Percentiles rank a stretch among this genome's conserved stretches.
These are phyloP conservation scores for Pythium insidiosum DNA, from an alignment of 352 stramenopile species.

Conservation along the genomic window DNA sequence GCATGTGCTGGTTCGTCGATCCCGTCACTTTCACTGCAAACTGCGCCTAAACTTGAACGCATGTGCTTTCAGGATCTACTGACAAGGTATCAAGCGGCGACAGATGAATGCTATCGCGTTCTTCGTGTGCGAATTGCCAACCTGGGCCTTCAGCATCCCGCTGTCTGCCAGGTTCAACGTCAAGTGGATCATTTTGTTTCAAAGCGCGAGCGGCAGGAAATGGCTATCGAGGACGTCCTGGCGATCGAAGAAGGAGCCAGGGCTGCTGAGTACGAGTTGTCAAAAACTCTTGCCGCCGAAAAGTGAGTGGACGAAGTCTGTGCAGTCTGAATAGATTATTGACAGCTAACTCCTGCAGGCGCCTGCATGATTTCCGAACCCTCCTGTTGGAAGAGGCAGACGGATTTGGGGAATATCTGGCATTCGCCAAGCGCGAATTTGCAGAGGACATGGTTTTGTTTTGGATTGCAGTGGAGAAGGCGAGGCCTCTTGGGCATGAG, in stretches of 20 bases:
- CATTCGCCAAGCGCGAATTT: constrained; percentile 41
- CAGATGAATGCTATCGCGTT: constrained; percentile 1
- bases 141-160: constrained; percentile 1
- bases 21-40: neutral
- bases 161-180: neutral
- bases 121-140: constrained; percentile 3
- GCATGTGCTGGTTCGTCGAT: constrained; percentile 25
- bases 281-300: too few relatives aligned
- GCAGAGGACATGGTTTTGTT: constrained; percentile 44
- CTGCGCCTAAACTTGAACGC: neutral
- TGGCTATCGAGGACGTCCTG: constrained; percentile 7
- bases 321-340: too few relatives aligned
- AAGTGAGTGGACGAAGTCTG: too few relatives aligned
- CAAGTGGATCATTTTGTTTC: constrained; percentile 9
- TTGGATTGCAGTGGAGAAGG: constrained; percentile 54
- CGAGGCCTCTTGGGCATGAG: constrained; percentile 21
- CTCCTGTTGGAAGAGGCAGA: constrained; percentile 30
- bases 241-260: constrained; percentile 1
- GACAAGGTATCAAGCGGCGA: constrained; percentile 1
- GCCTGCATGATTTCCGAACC: constrained; percentile 19
- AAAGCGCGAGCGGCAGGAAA: constrained; percentile 8
- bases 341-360: constrained; percentile 14
- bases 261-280: constrained; percentile 1
- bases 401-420: constrained; percentile 23
- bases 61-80: constrained; percentile 8